These are phyloP conservation scores for Mallotus japonicus DNA, from an alignment of 441 rosid species.

Conservation along the genomic window DNA sequence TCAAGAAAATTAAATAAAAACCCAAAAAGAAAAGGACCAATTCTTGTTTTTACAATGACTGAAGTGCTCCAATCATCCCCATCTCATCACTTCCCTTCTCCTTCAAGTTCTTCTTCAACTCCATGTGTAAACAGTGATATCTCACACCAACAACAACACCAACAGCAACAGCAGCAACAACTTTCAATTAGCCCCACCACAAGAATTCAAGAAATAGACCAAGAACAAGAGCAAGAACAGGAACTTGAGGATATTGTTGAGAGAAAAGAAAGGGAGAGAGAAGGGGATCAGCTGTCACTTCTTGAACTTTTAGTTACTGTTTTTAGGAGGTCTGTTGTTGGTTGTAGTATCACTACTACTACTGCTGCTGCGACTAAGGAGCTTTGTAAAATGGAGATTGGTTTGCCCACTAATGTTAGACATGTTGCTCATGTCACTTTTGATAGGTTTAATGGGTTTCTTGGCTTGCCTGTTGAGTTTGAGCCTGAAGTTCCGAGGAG, in stretches of 20 bases:
- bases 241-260: conserved; percentile 29
- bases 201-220: conserved; percentile 29
- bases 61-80: conserved; percentile 74
- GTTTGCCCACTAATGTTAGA: conserved; percentile 66
- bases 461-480: conserved; percentile 78
- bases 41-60: conserved; percentile 58
- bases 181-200: conserved; percentile 38
- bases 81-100: conserved; percentile 81
- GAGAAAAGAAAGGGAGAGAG: conserved; percentile 48
- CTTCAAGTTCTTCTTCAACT: conserved; percentile 78
- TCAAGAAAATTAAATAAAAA: conserved; percentile 17
- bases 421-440: conserved; percentile 86
- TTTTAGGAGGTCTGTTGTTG: conserved; percentile 69
- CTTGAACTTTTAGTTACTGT: conserved; percentile 62
- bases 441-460: conserved; percentile 82
- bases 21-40: conserved; percentile 27
- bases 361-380: conserved; percentile 35
- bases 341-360: conserved; percentile 42
- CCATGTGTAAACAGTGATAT: conserved; percentile 53
- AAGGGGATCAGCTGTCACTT: conserved; percentile 58
- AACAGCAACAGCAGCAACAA: conserved; percentile 28
- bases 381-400: conserved; percentile 69
- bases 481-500: conserved; percentile 83
- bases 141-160: conserved; percentile 34
- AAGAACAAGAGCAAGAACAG: conserved; percentile 25